Conservation (phyloP, 129 eudicot genomes). For the Chrysanthemum seticuspe region DNA sequence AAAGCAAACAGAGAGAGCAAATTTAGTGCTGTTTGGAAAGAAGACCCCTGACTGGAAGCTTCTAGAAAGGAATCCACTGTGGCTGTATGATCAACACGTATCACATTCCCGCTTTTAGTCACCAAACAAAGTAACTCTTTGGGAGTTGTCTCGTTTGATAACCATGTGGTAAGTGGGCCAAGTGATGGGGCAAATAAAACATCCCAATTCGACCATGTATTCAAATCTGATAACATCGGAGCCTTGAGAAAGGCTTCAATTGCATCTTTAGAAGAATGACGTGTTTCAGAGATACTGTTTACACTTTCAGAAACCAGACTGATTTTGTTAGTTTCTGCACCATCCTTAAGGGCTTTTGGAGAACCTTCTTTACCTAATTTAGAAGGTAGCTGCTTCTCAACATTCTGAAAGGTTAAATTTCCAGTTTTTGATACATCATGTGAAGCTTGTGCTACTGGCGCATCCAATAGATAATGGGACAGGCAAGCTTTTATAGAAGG, state of each 20-base stretch:
- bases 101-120: constrained; percentile 67
- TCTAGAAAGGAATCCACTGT: constrained; percentile 53
- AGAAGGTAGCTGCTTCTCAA: constrained; percentile 57
- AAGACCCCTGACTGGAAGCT: constrained; percentile 62
- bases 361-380: constrained; percentile 41
- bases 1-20: constrained; percentile 63
- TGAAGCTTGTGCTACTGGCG: constrained; percentile 73
- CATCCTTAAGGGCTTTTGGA: constrained; percentile 28
- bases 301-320: constrained; percentile 33
- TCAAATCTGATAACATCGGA: constrained; percentile 80
- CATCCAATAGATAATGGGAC: constrained; percentile 51
- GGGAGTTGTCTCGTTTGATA: constrained; percentile 56
- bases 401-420: constrained; percentile 43
- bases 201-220: constrained; percentile 88
- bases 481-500: constrained; percentile 65
- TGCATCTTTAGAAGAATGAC: constrained; percentile 55
- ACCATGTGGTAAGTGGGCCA: constrained; percentile 73
- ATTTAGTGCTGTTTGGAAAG: constrained; percentile 58
- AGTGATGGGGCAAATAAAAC: constrained; percentile 69
- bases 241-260: constrained; percentile 62
- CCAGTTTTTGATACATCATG: constrained; percentile 45
- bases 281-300: constrained; percentile 18
- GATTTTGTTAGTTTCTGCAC: constrained; percentile 33
- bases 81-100: constrained; percentile 75
- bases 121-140: constrained; percentile 70